Evolutionary conservation across 495 filamentous ascomycete genomes (phyloP).

Genomic region (Podospora fimiseda): DNA sequence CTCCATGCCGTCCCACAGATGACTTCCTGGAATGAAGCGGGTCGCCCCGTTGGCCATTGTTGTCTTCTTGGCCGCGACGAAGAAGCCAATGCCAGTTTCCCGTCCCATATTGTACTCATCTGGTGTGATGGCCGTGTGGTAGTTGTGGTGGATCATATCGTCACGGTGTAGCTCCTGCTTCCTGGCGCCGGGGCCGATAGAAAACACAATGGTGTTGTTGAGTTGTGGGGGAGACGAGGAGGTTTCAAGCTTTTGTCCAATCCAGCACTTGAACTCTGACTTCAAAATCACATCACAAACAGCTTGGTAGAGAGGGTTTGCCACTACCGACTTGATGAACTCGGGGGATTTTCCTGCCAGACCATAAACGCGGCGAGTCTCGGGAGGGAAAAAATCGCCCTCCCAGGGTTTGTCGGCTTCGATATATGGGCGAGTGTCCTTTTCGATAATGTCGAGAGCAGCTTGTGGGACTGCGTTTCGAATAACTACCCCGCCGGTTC

Average conservation of each 20-base stretch:
- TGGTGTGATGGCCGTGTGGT: background rate
- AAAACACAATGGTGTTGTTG: conserved; percentile 5
- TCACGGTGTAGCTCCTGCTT: conserved; percentile 4
- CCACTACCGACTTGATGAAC: conserved; percentile 1
- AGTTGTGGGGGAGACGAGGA: conserved; percentile 1
- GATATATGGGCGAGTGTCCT: background rate
- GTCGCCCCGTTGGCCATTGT: conserved; percentile 37
- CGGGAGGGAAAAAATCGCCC: conserved; percentile 3
- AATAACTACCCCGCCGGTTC: background rate
- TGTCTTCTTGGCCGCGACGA: conserved; percentile 29
- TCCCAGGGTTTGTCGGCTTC: conserved; percentile 1
- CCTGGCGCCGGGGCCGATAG: background rate
- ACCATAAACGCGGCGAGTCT: conserved; percentile 5
- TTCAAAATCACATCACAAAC: background rate
- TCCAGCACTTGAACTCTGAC: background rate
- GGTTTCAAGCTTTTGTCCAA: background rate
- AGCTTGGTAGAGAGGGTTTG: conserved; percentile 2
- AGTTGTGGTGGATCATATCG: conserved; percentile 2
- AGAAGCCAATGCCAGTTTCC: conserved; percentile 1
- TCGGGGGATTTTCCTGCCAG: conserved; percentile 3
- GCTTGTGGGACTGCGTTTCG: background rate
- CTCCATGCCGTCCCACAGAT: conserved; percentile 27
- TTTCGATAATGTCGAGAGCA: background rate
- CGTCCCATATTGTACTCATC: conserved; percentile 5
- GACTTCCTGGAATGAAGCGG: conserved; percentile 32